phyloP scores from a whole-genome alignment of 345 rosid genomes.

The Populus alba region DNA sequence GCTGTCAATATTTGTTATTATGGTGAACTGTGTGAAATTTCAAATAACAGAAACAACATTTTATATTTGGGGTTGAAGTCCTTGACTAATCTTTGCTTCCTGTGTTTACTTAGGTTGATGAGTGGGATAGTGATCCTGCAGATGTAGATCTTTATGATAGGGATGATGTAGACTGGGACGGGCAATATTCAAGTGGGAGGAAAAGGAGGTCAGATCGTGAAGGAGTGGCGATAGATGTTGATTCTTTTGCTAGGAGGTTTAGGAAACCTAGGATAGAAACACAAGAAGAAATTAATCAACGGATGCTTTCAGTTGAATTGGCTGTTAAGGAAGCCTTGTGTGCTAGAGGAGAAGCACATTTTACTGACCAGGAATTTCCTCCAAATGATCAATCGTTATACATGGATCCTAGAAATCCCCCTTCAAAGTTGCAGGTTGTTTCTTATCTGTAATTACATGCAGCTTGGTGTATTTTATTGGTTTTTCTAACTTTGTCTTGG shows the following conservation, averaged over 20 bases:
- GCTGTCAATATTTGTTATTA: neutral
- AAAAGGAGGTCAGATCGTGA: slow-evolving; percentile 88
- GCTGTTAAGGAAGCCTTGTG: slow-evolving; percentile 97
- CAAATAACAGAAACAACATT: neutral
- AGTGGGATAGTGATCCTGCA: slow-evolving; percentile 98
- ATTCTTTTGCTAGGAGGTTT: slow-evolving; percentile 87
- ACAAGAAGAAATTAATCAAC: slow-evolving; percentile 87
- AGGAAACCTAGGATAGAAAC: slow-evolving; percentile 95
- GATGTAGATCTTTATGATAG: slow-evolving; percentile 96
- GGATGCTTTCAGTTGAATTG: slow-evolving; percentile 94
- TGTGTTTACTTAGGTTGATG: slow-evolving; percentile 65
- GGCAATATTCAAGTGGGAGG: slow-evolving; percentile 97
- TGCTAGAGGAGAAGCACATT: slow-evolving; percentile 77
- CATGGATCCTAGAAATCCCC: slow-evolving; percentile 76
- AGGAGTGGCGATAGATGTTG: slow-evolving; percentile 55
- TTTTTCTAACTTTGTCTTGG: slow-evolving; percentile 26
- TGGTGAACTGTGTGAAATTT: slow-evolving; percentile 15
- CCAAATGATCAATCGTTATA: slow-evolving; percentile 88
- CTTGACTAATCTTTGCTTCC: slow-evolving; percentile 23
- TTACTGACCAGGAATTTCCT: slow-evolving; percentile 98
- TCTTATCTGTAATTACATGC: slow-evolving; percentile 14
- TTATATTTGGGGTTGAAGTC: neutral
- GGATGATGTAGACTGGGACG: slow-evolving; percentile 99
- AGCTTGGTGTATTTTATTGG: slow-evolving; percentile 3
- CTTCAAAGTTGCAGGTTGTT: slow-evolving; percentile 83